Evolutionary conservation across 345 rosid genomes (phyloP).

Genomic region (Excoecaria cochinchinensis): DNA sequence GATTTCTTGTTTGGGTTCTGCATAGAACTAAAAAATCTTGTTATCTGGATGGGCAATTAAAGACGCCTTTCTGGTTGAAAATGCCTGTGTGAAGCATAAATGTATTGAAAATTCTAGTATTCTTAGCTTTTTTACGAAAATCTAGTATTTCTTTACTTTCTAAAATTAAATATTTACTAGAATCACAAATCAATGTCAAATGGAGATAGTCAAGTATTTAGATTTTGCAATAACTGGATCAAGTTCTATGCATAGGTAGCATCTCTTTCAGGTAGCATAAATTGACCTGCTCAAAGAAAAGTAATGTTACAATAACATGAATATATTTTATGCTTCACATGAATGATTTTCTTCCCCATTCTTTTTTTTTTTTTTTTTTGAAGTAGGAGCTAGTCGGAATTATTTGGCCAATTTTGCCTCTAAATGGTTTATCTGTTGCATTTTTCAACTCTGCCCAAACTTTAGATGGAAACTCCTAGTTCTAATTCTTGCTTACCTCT

Average conservation of each 20-base stretch:
- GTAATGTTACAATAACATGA: neutral
- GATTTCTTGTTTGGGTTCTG: neutral
- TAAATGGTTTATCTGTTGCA: too few species aligned
- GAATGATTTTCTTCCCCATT: neutral
- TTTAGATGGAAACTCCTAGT: too few species aligned
- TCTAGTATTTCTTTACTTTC: neutral
- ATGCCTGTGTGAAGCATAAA: neutral
- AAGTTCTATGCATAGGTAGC: neutral
- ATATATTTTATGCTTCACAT: neutral
- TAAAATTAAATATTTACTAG: neutral
- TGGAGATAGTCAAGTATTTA: neutral
- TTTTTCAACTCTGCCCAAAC: too few species aligned
- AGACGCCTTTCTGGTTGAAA: neutral
- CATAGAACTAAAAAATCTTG: neutral
- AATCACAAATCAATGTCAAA: neutral
- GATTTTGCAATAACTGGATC: neutral
- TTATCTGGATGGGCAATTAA: neutral
- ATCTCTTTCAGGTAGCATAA: neutral
- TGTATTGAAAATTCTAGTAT: neutral
- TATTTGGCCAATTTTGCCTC: too few species aligned
- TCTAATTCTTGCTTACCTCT: too few species aligned
- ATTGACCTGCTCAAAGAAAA: neutral
- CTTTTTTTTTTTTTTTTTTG: neutral
- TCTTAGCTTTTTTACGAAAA: neutral
- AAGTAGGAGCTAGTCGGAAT: too few species aligned